Base-by-base conservation (phyloP, 2,329 filamentous ascomycete genomes). In the Colletotrichum destructivum region DNA sequence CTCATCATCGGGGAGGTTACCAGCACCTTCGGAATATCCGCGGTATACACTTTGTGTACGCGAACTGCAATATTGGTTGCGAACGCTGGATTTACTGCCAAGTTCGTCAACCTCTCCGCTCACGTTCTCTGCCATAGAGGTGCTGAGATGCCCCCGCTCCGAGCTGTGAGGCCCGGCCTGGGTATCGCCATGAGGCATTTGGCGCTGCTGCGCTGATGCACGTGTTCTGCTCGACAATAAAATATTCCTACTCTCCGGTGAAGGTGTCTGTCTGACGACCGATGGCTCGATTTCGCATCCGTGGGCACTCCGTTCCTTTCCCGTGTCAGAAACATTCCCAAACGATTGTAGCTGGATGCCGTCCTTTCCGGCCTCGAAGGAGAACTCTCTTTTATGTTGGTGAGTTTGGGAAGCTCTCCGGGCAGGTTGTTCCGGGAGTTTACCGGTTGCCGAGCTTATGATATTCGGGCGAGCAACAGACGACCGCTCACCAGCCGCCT, bases 311-410 rank as follows among this genome's bases (percentile, higher is more conserved):
- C 56, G 51, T 4, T 18, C 23, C 13, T 23, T 18, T 46, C 18
- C 12, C 13, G 38, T 13, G 7, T 3, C 9, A 23, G 12, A 3
- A 5, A 9, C 26, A 23, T 12, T 16, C 8, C 38, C 12, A 15
- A 55, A n/a, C 11, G 38, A 46, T 16, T 26, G 16, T 15, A 35
- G 49, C 16, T 18, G 68, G n/a, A 71, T 61, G n/a, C 38, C 71
- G 63, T 79, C 76, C 46, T 79, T 75, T 60, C 77, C 78, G 26
- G 74, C 73, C 35, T 77, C 75, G 62, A 79, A 79, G 3, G 78
- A 79, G 57, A 79, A 79, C 40, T 76, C 74, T 61, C 78, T 76
- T 54, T 66, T 74, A 62, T 79, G 66, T 13, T 69, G 63, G 23
- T 42, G 13, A 23, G 15, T 21, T 16, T 60, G 42, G 4, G 21